phyloP scores from a whole-genome alignment of 2,329 filamentous ascomycete genomes.

The Colletotrichum eleusines region DNA sequence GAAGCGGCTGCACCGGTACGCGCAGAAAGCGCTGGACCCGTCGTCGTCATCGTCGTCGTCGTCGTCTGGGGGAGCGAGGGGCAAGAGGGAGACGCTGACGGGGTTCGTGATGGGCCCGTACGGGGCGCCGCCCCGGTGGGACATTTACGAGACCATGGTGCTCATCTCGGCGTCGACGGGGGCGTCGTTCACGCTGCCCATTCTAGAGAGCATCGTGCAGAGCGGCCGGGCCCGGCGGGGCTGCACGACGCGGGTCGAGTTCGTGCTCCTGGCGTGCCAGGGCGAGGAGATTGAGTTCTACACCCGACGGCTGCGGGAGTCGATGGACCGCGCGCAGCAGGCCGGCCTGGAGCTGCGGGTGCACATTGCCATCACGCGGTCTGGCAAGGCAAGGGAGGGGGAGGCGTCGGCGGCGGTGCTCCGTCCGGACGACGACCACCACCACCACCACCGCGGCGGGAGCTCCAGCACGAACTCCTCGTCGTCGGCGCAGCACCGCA shows the following conservation, averaged over 20 bases:
- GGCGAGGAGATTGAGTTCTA: conserved; percentile 69
- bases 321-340: conserved; percentile 56
- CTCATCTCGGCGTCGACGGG: conserved; percentile 73
- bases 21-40: conserved; percentile 41
- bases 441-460: conserved; percentile 32
- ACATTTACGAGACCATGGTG: conserved; percentile 70
- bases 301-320: conserved; percentile 60
- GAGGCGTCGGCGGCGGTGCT: conserved; percentile 40
- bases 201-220: conserved; percentile 66
- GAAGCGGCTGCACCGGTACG: conserved; percentile 59
- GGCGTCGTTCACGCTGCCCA: conserved; percentile 71
- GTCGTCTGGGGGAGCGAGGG: background rate
- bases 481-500: conserved; percentile 22
- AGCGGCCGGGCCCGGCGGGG: conserved; percentile 50
- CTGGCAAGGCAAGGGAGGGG: conserved; percentile 46
- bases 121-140: conserved; percentile 66
- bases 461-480: conserved; percentile 31
- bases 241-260: conserved; percentile 66
- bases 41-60: background rate
- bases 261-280: conserved; percentile 64
- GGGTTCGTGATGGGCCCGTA: conserved; percentile 69
- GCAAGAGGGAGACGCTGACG: conserved; percentile 50
- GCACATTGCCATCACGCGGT: conserved; percentile 66
- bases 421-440: background rate
- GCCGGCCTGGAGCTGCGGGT: conserved; percentile 64